Percentiles rank a stretch among this genome's conserved stretches.
Evolutionary conservation across 1,139 yeast genomes (phyloP).

Genomic region (Wickerhamiella infanticola): DNA sequence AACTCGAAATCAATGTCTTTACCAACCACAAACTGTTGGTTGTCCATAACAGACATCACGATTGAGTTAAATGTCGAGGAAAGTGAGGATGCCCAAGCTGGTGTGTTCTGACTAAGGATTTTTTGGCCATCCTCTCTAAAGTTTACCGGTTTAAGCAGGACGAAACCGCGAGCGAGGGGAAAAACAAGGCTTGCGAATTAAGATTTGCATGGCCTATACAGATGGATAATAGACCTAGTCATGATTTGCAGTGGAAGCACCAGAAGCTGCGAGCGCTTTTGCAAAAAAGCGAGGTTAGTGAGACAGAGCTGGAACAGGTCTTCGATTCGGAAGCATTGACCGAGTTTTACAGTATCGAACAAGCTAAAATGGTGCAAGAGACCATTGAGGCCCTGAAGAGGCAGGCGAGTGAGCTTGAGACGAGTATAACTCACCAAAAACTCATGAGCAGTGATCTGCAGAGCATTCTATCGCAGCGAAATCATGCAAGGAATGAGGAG

Average conservation of each 20-base stretch:
- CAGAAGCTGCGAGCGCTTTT: background rate
- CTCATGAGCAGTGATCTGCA: background rate
- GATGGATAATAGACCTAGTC: no score
- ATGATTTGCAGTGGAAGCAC: background rate
- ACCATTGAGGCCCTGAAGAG: background rate
- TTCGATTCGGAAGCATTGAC: background rate
- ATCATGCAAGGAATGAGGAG: background rate
- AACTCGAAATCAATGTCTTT: slow-evolving; percentile 46
- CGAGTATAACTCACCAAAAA: background rate
- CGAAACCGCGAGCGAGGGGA: no score
- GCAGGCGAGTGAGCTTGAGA: background rate
- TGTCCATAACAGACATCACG: slow-evolving; percentile 8
- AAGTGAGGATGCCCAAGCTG: background rate
- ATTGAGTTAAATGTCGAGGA: background rate
- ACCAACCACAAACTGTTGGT: slow-evolving; percentile 32
- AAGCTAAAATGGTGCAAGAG: background rate
- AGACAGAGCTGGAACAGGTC: background rate
- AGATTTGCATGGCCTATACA: no score
- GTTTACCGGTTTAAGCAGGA: no score
- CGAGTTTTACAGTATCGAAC: background rate
- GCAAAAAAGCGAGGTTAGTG: background rate
- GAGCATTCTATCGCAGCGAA: background rate
- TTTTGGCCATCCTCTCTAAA: background rate
- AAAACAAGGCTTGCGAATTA: no score
- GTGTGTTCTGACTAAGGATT: background rate